phyloP scores from a whole-genome alignment of 768 basidiomycete genomes.

The Gyrodon lividus region DNA sequence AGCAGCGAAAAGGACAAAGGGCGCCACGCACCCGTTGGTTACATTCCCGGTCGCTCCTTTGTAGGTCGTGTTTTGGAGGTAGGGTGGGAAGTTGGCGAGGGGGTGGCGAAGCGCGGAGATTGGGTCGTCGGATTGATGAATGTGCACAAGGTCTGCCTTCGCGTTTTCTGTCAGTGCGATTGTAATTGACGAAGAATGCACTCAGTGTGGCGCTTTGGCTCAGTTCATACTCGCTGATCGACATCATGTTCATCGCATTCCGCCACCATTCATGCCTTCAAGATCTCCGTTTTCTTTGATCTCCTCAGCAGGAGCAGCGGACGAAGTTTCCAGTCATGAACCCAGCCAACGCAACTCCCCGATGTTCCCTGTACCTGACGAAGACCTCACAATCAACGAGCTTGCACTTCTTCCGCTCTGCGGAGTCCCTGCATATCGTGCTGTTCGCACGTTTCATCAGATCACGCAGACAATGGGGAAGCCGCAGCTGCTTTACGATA shows the following conservation, averaged over 20 bases:
- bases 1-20: slow-evolving; percentile 26
- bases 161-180: slow-evolving; percentile 2
- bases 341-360: slow-evolving; percentile 10
- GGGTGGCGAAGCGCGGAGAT: slow-evolving; percentile 69
- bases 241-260: slow-evolving; percentile 70
- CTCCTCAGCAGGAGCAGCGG: slow-evolving; percentile 8
- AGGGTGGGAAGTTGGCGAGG: slow-evolving; percentile 62
- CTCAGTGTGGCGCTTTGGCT: slow-evolving; percentile 79
- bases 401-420: slow-evolving; percentile 78
- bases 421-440: slow-evolving; percentile 81
- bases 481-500: slow-evolving; percentile 22
- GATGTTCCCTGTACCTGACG: slow-evolving; percentile 6
- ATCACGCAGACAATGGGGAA: slow-evolving; percentile 28
- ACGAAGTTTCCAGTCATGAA: slow-evolving; percentile 8
- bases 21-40: slow-evolving; percentile 48
- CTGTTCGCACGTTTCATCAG: slow-evolving; percentile 62
- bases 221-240: slow-evolving; percentile 86
- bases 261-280: slow-evolving; percentile 51
- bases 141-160: slow-evolving; percentile 65
- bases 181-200: slow-evolving; percentile 14
- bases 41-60: slow-evolving; percentile 85
- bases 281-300: slow-evolving; percentile 22
- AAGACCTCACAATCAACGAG: slow-evolving; percentile 57
- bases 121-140: slow-evolving; percentile 85
- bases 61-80: slow-evolving; percentile 80